Evolutionary conservation across 2,329 filamentous ascomycete species (phyloP), one percentile per base, ranked within the genome.

Genomic region (Sarocladiaceae sp.): DNA sequence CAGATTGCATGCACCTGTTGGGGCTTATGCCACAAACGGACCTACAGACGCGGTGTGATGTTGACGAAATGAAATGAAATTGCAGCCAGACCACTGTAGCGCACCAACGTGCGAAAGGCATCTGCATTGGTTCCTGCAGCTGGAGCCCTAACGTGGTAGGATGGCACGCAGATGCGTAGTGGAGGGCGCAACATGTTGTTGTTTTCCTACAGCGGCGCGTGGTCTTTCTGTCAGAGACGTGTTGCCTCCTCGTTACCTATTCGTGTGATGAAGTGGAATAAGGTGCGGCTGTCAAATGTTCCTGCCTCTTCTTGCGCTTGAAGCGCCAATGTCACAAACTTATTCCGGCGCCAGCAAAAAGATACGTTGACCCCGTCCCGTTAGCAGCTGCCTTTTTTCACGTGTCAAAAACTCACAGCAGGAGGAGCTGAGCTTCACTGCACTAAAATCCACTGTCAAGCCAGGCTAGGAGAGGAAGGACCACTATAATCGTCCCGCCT

Each of bases 131-230:
- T 48, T 48, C 26, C 44, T 48, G 44, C 44, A 48, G 44, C 26
- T 20, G 26, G 20, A 48, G 44, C 44, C 44, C 44, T 48, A 48
- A 48, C 13, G n/a, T 22, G 44, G 44, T 22, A 48, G 23, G 44
- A 13, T 48, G 44, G 44, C 44, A 48, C 44, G 44, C 23, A 48
- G 15, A 7, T 4, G 20, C n/a, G n/a, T n/a, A n/a, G 15, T 44
- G 40, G 22, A 11, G 22, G 15, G 40, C 11, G 22, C 3, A 37
- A 17, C 35, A 37, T 37, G 44, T 31, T 48, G 26, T 48, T 48
- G 44, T 48, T 26, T 48, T 33, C 3, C 44, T n/a, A n/a, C n/a
- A n/a, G 17, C 23, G 44, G 44, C 44, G 44, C 44, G 44, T 28
- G 25, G 22, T 25, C 25, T 10, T 26, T 26, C 23, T 28, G 6